Percentiles rank a stretch among this genome's conserved stretches.
Evolutionary conservation across 2,329 filamentous ascomycete species (phyloP).

Genomic region (Pseudocercospora pini-densiflorae): DNA sequence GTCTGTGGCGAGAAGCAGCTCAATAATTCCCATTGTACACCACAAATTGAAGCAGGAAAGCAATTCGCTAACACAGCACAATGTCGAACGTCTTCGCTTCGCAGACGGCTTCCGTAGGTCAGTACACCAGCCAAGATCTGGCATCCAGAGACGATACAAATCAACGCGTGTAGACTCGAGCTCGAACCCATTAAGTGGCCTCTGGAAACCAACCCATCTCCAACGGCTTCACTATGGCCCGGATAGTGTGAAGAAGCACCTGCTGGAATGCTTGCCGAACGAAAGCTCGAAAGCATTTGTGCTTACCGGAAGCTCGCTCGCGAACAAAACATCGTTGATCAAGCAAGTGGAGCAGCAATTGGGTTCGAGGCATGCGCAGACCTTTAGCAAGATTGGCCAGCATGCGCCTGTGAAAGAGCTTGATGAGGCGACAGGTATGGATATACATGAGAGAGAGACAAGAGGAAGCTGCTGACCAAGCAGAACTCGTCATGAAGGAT

Average conservation of each 20-base stretch:
- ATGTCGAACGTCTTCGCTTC: constrained; percentile 22
- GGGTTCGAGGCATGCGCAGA: constrained; percentile 58
- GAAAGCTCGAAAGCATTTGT: constrained; percentile 60
- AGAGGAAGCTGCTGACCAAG: neutral
- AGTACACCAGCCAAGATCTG: constrained; percentile 15
- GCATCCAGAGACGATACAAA: constrained; percentile 38
- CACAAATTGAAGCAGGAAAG: neutral
- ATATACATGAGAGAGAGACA: neutral
- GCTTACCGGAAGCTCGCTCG: constrained; percentile 59
- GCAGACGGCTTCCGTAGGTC: constrained; percentile 25
- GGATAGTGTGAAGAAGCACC: constrained; percentile 52
- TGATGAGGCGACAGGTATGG: constrained; percentile 52
- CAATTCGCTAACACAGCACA: neutral
- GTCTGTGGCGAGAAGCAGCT: neutral
- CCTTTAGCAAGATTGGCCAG: constrained; percentile 60
- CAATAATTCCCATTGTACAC: neutral
- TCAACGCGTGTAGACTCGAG: constrained; percentile 48
- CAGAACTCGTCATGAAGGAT: constrained; percentile 50
- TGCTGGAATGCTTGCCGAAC: constrained; percentile 51
- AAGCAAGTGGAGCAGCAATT: constrained; percentile 56
- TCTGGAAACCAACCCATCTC: constrained; percentile 57
- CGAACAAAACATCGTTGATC: constrained; percentile 58
- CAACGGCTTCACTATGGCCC: constrained; percentile 57
- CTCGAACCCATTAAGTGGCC: constrained; percentile 50
- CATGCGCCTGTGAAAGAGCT: constrained; percentile 61